Evolutionary conservation across 1,139 yeast genomes (phyloP), one percentile per base, ranked within the genome.

Genomic region (Ogataea hybrid): DNA sequence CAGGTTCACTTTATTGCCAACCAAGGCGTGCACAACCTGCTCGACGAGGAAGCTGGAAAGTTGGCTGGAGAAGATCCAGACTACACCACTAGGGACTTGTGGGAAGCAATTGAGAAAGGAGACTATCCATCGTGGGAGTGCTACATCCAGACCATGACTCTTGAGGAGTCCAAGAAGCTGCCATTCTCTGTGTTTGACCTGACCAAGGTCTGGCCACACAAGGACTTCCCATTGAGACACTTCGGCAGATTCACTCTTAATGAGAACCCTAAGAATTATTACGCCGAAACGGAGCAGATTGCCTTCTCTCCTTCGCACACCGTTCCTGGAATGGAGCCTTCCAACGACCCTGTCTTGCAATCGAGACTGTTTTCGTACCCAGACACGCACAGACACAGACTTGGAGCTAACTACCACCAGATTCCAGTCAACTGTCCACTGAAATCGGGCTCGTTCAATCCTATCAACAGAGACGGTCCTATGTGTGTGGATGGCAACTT

Each of bases 401-500:
- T 83, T 57, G 90, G 90, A 43, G 62, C 74, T 43, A 83, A 83
- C 70, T 83, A 79, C 68, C 73, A 77, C 49, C 86, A 81, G 64
- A 79, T 83, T 51, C 90, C 90, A 35, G 85, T 82, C 57, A 83
- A 83, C 65, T 79, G 85, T 70, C 85, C 78, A 34, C 69, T 68
- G 41, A 74, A 63, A 49, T 78, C 69, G 69, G 61, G 61, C 15
- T 86, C 50, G 73, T 78, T 65, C 48, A 63, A 64, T 29, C 65
- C 65, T 14, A 61, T 59, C 37, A 78, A 82, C 62, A 81, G 97
- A 67, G 97, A 89, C 62, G 97, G 97, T 63, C 74, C 79, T 39
- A 84, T 87, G 94, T 69, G 68, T 48, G 88, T 87, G 42, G 81
- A 85, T 62, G 92, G 89, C 46, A 90, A 90, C 75, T 77, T 84